phyloP scores from a whole-genome alignment of 306 rosid species.

The Dryas drummondii region DNA sequence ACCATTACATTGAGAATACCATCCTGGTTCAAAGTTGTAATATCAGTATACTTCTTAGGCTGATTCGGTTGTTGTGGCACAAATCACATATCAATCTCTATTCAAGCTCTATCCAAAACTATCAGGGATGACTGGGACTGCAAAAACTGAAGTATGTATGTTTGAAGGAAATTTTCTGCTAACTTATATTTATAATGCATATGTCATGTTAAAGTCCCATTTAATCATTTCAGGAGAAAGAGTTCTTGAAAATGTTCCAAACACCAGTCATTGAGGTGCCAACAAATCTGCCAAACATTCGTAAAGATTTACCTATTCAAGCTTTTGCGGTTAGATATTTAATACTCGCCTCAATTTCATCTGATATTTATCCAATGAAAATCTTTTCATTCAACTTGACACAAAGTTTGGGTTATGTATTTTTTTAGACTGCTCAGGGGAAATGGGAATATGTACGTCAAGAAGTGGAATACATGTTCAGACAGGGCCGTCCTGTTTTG shows the following conservation, averaged over 20 bases:
- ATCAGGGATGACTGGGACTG: slow-evolving; percentile 99
- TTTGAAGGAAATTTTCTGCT: slow-evolving; percentile 13
- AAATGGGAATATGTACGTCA: slow-evolving; percentile 93
- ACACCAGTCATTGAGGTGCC: slow-evolving; percentile 97
- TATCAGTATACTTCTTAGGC: slow-evolving; percentile 56
- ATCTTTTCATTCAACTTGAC: slow-evolving; percentile 23
- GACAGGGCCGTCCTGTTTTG: slow-evolving; percentile 89
- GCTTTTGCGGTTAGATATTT: slow-evolving; percentile 82
- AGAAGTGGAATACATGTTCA: slow-evolving; percentile 90
- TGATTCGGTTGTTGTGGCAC: slow-evolving; percentile 97
- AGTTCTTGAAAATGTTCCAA: slow-evolving; percentile 92
- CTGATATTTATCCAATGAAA: slow-evolving; percentile 2
- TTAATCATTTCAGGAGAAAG: slow-evolving; percentile 75
- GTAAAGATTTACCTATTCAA: slow-evolving; percentile 92
- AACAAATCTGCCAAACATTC: slow-evolving; percentile 85
- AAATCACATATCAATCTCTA: slow-evolving; percentile 95
- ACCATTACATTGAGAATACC: not conserved
- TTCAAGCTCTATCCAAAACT: slow-evolving; percentile 96
- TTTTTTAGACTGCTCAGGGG: slow-evolving; percentile 79
- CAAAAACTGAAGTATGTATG: slow-evolving; percentile 84
- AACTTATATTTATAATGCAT: slow-evolving; percentile 18
- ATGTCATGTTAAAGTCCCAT: slow-evolving; percentile 20
- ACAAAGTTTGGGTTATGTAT: slow-evolving; percentile 25
- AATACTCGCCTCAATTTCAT: slow-evolving; percentile 17
- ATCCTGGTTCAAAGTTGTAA: slow-evolving; percentile 34